Conservation (phyloP, 1,139 yeast genomes). For the Nadsonia starkeyi-henricii region DNA sequence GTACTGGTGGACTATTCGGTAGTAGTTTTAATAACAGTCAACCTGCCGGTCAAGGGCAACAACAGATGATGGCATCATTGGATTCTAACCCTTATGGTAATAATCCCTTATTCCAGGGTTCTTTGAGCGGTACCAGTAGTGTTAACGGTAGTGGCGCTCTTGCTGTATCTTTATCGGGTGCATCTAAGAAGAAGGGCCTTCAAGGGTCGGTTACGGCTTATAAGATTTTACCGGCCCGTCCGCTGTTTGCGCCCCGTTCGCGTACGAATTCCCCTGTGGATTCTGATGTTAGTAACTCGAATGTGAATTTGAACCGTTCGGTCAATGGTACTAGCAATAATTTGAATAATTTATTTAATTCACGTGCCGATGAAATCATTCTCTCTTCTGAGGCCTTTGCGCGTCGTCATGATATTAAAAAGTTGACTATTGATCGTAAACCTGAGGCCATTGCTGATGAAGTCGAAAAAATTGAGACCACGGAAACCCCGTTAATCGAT, state of each 20-base stretch:
- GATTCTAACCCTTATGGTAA: conserved; percentile 62
- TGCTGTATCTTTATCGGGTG: conserved; percentile 25
- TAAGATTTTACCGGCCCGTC: conserved; percentile 38
- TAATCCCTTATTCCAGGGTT: conserved; percentile 44
- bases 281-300: conserved; percentile 4
- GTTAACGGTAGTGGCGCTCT: neutral
- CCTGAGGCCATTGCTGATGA: neutral
- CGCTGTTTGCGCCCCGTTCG: conserved; percentile 20
- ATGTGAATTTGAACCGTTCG: conserved; percentile 4
- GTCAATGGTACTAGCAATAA: conserved; percentile 3
- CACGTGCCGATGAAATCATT: conserved; percentile 52
- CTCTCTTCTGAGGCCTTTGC: conserved; percentile 60
- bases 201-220: conserved; percentile 46
- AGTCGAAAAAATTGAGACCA: neutral
- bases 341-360: conserved; percentile 18
- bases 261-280: conserved; percentile 2
- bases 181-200: conserved; percentile 38
- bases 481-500: too few species aligned
- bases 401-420: conserved; percentile 45
- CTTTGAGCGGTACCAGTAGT: neutral
- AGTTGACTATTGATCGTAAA: conserved; percentile 40
- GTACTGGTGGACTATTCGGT: conserved; percentile 10
- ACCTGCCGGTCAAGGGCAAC: conserved; percentile 11
- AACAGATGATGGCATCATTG: conserved; percentile 28
- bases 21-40: conserved; percentile 3